Evolutionary conservation across 345 rosid species (phyloP).

Genomic region (Arabis alpina): DNA sequence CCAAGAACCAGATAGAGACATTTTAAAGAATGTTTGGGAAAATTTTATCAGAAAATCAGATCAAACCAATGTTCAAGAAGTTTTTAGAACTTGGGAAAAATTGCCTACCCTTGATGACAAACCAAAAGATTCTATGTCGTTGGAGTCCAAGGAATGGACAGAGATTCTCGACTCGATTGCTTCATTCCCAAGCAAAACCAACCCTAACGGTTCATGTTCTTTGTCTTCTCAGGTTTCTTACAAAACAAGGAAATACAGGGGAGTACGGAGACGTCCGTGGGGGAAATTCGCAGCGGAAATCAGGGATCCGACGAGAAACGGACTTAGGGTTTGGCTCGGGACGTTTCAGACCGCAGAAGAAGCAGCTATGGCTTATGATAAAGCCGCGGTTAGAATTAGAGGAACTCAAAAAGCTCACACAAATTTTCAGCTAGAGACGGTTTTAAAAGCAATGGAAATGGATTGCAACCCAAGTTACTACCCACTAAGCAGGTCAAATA

Average conservation of each 20-base stretch:
- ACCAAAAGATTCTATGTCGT: conserved; percentile 48
- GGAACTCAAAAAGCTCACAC: conserved; percentile 65
- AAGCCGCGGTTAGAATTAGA: conserved; percentile 83
- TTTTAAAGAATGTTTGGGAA: conserved; percentile 81
- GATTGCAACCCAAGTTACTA: conserved; percentile 30
- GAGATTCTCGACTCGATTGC: conserved; percentile 46
- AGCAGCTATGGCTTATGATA: conserved; percentile 92
- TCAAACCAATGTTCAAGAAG: conserved; percentile 21
- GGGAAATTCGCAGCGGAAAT: conserved; percentile 92
- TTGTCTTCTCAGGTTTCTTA: conserved; percentile 29
- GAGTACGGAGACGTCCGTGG: conserved; percentile 88
- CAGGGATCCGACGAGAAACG: conserved; percentile 71
- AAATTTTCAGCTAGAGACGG: conserved; percentile 67
- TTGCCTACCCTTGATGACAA: conserved; percentile 49
- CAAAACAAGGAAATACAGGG: conserved; percentile 60
- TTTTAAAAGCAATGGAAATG: conserved; percentile 49
- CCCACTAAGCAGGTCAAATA: conserved; percentile 19
- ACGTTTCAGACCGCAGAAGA: conserved; percentile 85
- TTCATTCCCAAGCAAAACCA: conserved; percentile 36
- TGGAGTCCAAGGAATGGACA: conserved; percentile 73
- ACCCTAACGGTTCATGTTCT: conserved; percentile 12
- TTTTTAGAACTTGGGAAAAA: conserved; percentile 53
- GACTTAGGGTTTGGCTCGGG: conserved; percentile 87
- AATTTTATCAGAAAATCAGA: conserved; percentile 56
- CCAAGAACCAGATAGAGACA: conserved; percentile 44